Evolutionary conservation across 106 monocot genomes (phyloP).

Genomic region (Xerophyta viscosa): DNA sequence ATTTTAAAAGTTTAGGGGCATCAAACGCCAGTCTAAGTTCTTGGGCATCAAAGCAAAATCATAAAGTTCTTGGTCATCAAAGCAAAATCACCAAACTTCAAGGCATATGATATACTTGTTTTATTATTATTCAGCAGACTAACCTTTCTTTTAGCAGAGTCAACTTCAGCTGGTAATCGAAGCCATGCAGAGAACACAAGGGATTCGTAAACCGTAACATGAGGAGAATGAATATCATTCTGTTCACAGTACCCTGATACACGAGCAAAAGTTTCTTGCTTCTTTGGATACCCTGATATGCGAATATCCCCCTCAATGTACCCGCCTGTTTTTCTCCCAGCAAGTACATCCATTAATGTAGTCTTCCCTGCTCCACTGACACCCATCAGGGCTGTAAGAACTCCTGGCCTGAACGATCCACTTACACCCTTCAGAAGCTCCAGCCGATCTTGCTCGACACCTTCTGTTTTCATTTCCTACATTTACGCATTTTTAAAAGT

Average conservation of each 20-base stretch:
- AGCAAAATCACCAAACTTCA: constrained; percentile 23
- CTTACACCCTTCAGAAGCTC: constrained; percentile 47
- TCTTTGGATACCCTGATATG: constrained; percentile 63
- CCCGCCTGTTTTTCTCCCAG: constrained; percentile 66
- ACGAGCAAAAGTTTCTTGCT: constrained; percentile 61
- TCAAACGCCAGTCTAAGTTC: too few species aligned
- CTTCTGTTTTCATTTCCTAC: constrained; percentile 69
- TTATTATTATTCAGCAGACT: constrained; percentile 13
- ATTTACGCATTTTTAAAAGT: not conserved
- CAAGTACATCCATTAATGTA: constrained; percentile 72
- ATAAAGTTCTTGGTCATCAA: too few species aligned
- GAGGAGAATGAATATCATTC: constrained; percentile 73
- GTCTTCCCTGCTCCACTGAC: constrained; percentile 78
- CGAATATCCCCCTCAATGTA: constrained; percentile 66
- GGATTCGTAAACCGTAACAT: constrained; percentile 60
- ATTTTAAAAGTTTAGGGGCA: too few species aligned
- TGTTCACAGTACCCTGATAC: constrained; percentile 75
- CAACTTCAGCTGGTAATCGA: constrained; percentile 42
- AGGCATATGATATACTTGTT: too few species aligned
- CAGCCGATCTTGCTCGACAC: constrained; percentile 47
- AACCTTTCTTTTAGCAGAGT: constrained; percentile 42
- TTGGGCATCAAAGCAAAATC: too few species aligned
- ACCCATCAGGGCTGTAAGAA: constrained; percentile 71
- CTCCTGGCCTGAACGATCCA: constrained; percentile 47
- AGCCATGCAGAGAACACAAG: constrained; percentile 61